Evolutionary conservation across 441 rosid genomes (phyloP).

Genomic region (Populus trichocarpa): DNA sequence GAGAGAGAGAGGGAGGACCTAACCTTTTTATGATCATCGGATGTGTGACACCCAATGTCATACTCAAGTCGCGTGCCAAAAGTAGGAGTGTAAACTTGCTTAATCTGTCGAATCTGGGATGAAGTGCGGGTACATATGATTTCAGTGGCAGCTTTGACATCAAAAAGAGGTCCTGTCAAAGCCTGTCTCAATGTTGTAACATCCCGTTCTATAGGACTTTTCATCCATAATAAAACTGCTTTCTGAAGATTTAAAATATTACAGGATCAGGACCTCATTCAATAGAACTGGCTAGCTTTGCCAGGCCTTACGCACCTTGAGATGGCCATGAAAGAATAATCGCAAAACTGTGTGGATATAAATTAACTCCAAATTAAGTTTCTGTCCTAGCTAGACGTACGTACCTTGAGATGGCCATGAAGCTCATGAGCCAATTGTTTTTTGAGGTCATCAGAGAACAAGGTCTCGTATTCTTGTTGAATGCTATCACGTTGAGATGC

Average conservation of each 20-base stretch:
- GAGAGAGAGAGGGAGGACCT: not conserved
- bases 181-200: slow-evolving; percentile 43
- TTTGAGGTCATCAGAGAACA: slow-evolving; percentile 43
- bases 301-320: too few species aligned
- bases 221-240: slow-evolving; percentile 72
- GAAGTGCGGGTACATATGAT: slow-evolving; percentile 67
- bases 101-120: slow-evolving; percentile 61
- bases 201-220: slow-evolving; percentile 57
- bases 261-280: not conserved
- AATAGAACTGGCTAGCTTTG: not conserved
- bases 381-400: not conserved
- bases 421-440: slow-evolving; percentile 66
- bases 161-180: slow-evolving; percentile 41
- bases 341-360: not conserved
- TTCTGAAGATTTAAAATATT: slow-evolving; percentile 30
- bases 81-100: slow-evolving; percentile 47
- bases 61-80: slow-evolving; percentile 41
- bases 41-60: slow-evolving; percentile 52
- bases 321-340: not conserved
- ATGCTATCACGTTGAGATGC: slow-evolving; percentile 59
- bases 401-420: slow-evolving; percentile 72
- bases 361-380: not conserved
- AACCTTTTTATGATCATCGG: slow-evolving; percentile 63
- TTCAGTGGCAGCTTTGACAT: slow-evolving; percentile 49
- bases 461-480: slow-evolving; percentile 61